Percentiles rank a stretch among this genome's conserved stretches.
Evolutionary conservation across 2,329 filamentous ascomycete species (phyloP).

Genomic region (Rhinocladiella mackenziei): DNA sequence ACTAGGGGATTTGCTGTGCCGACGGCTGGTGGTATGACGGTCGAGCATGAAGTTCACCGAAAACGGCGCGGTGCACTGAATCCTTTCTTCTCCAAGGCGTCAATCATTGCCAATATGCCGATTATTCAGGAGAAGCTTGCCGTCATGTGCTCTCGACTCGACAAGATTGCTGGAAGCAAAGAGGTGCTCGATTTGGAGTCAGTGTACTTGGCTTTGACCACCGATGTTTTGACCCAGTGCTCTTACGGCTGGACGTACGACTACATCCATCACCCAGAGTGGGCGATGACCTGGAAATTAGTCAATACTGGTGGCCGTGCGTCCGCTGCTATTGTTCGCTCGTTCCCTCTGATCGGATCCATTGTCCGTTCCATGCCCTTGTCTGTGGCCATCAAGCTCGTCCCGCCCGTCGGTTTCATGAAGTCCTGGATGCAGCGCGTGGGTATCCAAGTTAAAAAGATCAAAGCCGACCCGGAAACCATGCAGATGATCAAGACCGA

Average conservation of each 20-base stretch:
- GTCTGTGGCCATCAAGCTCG: constrained; percentile 14
- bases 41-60: constrained; percentile 42
- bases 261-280: constrained; percentile 35
- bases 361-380: constrained; percentile 24
- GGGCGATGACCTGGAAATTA: constrained; percentile 24
- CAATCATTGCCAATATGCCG: constrained; percentile 37
- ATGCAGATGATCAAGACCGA: constrained; percentile 21
- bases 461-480: constrained; percentile 20
- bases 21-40: constrained; percentile 30
- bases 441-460: constrained; percentile 21
- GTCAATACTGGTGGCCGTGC: constrained; percentile 22
- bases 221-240: constrained; percentile 39
- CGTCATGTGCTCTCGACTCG: constrained; percentile 20
- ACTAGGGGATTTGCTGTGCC: constrained; percentile 17
- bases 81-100: constrained; percentile 43
- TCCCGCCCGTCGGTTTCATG: constrained; percentile 21
- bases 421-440: constrained; percentile 23
- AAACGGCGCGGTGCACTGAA: constrained; percentile 41
- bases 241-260: constrained; percentile 34
- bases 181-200: constrained; percentile 20
- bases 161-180: constrained; percentile 10
- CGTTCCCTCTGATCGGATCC: constrained; percentile 27
- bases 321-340: constrained; percentile 22
- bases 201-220: constrained; percentile 31
- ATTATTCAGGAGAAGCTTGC: constrained; percentile 34